Base-by-base conservation (phyloP, 345 rosid genomes). In the Ceriops decandra region DNA sequence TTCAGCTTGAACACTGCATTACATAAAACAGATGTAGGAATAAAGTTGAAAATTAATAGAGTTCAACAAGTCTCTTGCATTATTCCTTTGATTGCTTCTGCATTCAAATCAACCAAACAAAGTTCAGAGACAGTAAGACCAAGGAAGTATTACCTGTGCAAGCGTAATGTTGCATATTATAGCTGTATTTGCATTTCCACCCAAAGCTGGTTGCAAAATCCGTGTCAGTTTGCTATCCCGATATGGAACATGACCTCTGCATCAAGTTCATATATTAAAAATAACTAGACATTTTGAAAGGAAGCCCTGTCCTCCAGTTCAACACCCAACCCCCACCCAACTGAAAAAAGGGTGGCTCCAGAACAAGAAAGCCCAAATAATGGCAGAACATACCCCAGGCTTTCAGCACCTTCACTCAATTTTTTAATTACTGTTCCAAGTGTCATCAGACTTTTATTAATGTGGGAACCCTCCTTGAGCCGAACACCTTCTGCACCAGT, bases 401-500 rank as follows among this genome's bases (percentile, higher is more conserved):
- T 89, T 83, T 93, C 98, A 64, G 85, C 97, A 68, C 90, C 98
- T 82, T 93, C 98, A 67, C 98, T 93, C 84, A 93, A 65, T 74
- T 93, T 93, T 74, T 93, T 93, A 22, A 93, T 93, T 11, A 93
- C 98, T 67, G 95, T 93, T 76, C 98, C 98, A 15, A 93, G 84
- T 60, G 90, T 93, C 98, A 93, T 93, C 79, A 93, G 70, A 72
- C 98, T 93, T 86, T 89, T 93, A 72, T 93, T 93, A 62, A 93
- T 93, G 78, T 93, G 97, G 54, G 98, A 91, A 32, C 98, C 98
- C 82, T 93, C 98, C 77, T 91, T 93, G 32, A 93, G 86, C 54
- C 98, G 86, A 73, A 91, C 92, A 75, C 98, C 98, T 77, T 93
- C 98, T 51, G 98, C 98, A 49, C 98, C 98, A 27, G 98, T 93